Evolutionary conservation across 345 rosid genomes (phyloP), one percentile per base, ranked within the genome.

Genomic region (Lagerstroemia speciosa): DNA sequence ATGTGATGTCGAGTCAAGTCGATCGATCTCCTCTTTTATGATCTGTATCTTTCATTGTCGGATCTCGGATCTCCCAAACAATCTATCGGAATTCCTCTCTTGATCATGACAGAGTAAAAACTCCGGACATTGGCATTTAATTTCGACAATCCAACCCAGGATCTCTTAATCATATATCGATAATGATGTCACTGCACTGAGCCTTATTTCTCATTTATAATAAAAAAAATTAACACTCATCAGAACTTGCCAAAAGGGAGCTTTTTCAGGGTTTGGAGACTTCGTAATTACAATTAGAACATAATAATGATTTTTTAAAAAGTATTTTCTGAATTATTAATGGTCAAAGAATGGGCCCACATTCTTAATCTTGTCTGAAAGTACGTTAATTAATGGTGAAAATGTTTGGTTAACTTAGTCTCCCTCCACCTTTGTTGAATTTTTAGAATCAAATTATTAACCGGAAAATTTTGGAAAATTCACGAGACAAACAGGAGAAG

Each of bases 401-500:
- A n/a, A 26, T 55, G 12, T 6, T 26, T 22, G 29, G 14, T 46
- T 46, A 19, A 46, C 11, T 41, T 46, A 46, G 53, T 46, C 2
- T 46, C 3, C 46, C 46, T 41, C 17, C 19, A 14, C 55, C 22
- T 2, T 6, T 9, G 5, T 5, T 5, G 38, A 36, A 36, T 36
- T 36, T 36, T 50, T 50, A 50, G 19, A 50, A 17, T 50, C 46
- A 10, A 50, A 50, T 50, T 8, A 50, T 50, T 8, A 19, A 19
- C 55, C 6, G n/a, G 61, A 24, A 55, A 55, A 19, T n/a, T 26
- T 12, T 53, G 26, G 61, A 50, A 20, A 67, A 53, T 30, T 67
- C 69, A 67, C 69, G 38, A 19, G 69, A 40, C 19, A 67, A 31
- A 67, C 41, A 32, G 69, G 31, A 67, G 12, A 67, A 40, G 32